Evolutionary conservation across 768 basidiomycete genomes (phyloP), one percentile per base, ranked within the genome.

Genomic region (Podaxis sp.): DNA sequence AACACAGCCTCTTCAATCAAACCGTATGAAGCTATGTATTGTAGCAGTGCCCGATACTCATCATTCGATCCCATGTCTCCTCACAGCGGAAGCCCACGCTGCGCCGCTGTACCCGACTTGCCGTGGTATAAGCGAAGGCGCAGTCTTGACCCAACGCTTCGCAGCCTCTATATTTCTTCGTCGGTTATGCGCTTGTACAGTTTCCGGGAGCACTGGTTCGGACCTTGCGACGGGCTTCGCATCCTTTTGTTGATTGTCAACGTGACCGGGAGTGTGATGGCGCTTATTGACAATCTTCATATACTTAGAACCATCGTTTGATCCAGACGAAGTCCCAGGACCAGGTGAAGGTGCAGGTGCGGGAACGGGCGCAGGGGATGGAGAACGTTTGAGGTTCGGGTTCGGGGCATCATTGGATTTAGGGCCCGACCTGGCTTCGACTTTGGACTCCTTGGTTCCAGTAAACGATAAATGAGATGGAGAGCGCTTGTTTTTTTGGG

Each of bases 81-180:
- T 65, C 24, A 46, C 48, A 40, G 51, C 51, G 24, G 56, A 42
- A 42, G 63, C 63, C 56, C 57, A 63, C 13, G 56, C 63, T 28
- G 63, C 48, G 3, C 63, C 63, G 19, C 63, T 63, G n/a, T 58
- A 39, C 56, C 63, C 63, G 17, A 63, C 6, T 19, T 59, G 39
- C 42, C 61, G 8, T 24, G 46, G 46, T 52, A 63, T 39, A 12
- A 11, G 11, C 54, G n/a, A 24, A 2, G 33, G 36, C 22, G 54
- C 13, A 39, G n/a, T 39, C 12, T 26, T 22, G 9, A 56, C 38
- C 54, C 54, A 56, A 9, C 54, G 28, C 39, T 28, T 26, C 28
- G 54, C 39, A 56, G 36, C 54, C 28, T 56, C 54, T 13, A 24
- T 39, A 56, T 56, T 36, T 28, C 52, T 57, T 2, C 62, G 42